Base-by-base conservation (phyloP, 768 basidiomycete species). In the Rickenella mellea region DNA sequence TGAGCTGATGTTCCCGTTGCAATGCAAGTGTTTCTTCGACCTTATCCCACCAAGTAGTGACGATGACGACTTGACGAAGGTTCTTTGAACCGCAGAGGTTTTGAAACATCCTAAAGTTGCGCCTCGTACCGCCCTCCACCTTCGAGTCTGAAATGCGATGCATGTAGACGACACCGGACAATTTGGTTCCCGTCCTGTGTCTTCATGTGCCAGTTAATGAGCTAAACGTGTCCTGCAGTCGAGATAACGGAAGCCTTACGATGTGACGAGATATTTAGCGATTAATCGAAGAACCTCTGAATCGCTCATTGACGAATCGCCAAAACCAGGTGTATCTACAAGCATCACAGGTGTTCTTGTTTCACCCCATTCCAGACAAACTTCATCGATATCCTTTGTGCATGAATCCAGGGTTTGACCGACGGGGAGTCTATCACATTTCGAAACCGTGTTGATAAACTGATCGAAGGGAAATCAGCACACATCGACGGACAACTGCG, bases 321-420 rank as follows among this genome's bases (percentile, higher is more conserved):
- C 76, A 43, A 78, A 78, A 5, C 77, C 77, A 0, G 77, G 76
- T 0, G 77, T 79, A 48, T 79, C 78, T 33, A 80, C 67, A 14
- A 80, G 52, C 0, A 58, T 67, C 26, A 78, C 60, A 12, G 41
- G 51, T 9, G 55, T 56, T 2, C 66, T 69, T 29, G n/a, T n/a
- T n/a, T 70, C 66, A 9, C 74, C 51, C 21, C 56, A 47, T 49
- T 76, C 73, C 0, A 68, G 57, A 6, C 61, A 46, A 0, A 69
- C 60, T 4, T 64, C 55, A 40, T 69, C 62, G 1, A 79, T 68
- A 8, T 59, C 58, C 33, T 54, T 59, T 0, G 77, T 79, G 48
- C 72, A 77, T 11, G 76, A 78, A 40, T 68, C 59, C 24, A 76
- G 57, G 4, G 65, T 64, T 5, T 51, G 54, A 17, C 74, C 73